Conservation (phyloP, 208 protist genomes). For the Paratrypanosoma confusum region DNA sequence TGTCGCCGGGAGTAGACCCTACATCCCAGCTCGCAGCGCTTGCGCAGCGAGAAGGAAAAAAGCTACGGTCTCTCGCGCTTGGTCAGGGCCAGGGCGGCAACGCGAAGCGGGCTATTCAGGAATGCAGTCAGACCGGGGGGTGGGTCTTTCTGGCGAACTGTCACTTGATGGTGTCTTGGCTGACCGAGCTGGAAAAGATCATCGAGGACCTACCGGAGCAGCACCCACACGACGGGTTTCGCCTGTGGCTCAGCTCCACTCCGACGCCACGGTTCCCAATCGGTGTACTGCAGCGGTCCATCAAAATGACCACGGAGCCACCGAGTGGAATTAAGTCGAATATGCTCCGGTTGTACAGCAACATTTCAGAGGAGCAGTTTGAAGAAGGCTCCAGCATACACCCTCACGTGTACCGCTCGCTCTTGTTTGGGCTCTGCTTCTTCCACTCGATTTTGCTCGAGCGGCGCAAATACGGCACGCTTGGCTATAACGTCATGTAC, state of each 20-base stretch:
- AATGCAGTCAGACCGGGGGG: slow-evolving; percentile 87
- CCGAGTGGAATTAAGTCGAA: slow-evolving; percentile 97
- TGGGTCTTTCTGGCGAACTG: slow-evolving; percentile 99
- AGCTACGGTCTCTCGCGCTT: slow-evolving; percentile 91
- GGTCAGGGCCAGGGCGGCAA: slow-evolving; percentile 96
- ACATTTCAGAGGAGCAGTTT: slow-evolving; percentile 87
- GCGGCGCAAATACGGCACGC: slow-evolving; percentile 96
- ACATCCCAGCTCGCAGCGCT: slow-evolving; percentile 88
- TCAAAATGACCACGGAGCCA: slow-evolving; percentile 99
- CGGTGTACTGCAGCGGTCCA: slow-evolving; percentile 90
- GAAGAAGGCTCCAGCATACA: slow-evolving; percentile 40
- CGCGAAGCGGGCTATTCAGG: slow-evolving; percentile 87
- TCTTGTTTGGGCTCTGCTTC: slow-evolving; percentile 96
- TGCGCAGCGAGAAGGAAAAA: slow-evolving; percentile 64
- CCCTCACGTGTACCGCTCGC: slow-evolving; percentile 90
- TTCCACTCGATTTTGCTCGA: slow-evolving; percentile 98
- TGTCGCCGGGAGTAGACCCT: slow-evolving; percentile 97
- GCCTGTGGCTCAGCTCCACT: slow-evolving; percentile 97
- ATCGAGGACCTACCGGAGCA: slow-evolving; percentile 87
- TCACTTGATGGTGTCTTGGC: slow-evolving; percentile 96
- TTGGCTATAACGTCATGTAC: slow-evolving; percentile 98
- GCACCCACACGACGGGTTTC: slow-evolving; percentile 93
- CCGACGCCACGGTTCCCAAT: slow-evolving; percentile 95
- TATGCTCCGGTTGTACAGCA: slow-evolving; percentile 94
- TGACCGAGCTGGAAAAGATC: slow-evolving; percentile 95